Percentiles rank a stretch among this genome's conserved stretches.
Evolutionary conservation across 2,329 filamentous ascomycete genomes (phyloP).

Genomic region (Talaromyces verruculosus): DNA sequence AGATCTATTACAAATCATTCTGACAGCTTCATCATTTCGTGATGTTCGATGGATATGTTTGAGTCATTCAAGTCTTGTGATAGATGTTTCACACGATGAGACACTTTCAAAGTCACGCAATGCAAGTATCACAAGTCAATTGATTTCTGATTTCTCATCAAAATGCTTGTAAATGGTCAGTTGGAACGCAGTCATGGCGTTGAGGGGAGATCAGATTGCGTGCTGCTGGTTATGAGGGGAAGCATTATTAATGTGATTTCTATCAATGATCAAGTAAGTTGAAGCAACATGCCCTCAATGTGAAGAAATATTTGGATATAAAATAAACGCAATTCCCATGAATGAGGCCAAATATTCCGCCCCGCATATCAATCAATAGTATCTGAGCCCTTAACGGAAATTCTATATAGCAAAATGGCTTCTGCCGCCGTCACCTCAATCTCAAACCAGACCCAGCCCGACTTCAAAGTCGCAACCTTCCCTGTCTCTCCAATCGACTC

Average conservation of each 20-base stretch:
- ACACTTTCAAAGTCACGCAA: neutral
- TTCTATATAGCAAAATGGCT: constrained; percentile 27
- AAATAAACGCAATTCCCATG: neutral
- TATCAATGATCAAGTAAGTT: neutral
- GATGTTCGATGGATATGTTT: neutral
- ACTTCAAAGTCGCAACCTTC: constrained; percentile 20
- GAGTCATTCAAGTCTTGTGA: neutral
- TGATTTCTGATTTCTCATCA: constrained; percentile 33
- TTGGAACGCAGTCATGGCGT: constrained; percentile 20
- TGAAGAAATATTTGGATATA: neutral
- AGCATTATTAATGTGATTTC: constrained; percentile 3
- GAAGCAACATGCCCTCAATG: neutral
- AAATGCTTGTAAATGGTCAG: constrained; percentile 19
- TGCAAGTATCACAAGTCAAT: neutral
- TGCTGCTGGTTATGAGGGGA: constrained; percentile 27
- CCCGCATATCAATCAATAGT: neutral
- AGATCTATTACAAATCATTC: neutral
- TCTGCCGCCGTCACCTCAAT: constrained; percentile 33
- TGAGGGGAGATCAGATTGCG: constrained; percentile 30
- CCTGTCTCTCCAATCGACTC: constrained; percentile 23
- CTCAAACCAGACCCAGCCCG: constrained; percentile 17
- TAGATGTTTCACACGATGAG: neutral
- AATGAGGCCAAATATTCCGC: neutral
- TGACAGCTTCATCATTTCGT: neutral
- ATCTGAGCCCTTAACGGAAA: neutral